A percentile compares a stretch with the other conserved stretches of the same genome.
Evolutionary conservation across 2,329 filamentous ascomycete species (phyloP).

Genomic region (Colletotrichum sp.): DNA sequence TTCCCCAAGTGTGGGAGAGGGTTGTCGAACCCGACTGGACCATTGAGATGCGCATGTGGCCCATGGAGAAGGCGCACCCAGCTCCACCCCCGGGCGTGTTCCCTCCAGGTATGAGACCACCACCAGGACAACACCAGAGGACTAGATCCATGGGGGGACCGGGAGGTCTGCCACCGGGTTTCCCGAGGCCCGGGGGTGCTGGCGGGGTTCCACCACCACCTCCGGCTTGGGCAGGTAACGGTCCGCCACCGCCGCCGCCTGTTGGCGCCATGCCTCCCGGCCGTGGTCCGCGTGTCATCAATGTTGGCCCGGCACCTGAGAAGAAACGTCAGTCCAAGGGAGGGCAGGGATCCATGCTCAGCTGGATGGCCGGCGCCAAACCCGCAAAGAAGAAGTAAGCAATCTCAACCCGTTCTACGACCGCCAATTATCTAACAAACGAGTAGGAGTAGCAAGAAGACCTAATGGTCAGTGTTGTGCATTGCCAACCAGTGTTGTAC

Average conservation of each 20-base stretch:
- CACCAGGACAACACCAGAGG: background rate
- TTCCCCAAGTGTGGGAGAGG: conserved; percentile 82
- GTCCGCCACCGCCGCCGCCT: background rate
- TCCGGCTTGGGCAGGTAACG: background rate
- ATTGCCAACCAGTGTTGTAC: background rate
- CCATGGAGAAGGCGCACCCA: conserved; percentile 38
- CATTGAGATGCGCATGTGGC: conserved; percentile 73
- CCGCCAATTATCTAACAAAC: background rate
- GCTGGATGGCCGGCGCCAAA: conserved; percentile 34
- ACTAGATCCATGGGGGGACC: background rate
- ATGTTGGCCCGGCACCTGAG: conserved; percentile 22
- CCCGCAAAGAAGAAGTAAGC: conserved; percentile 37
- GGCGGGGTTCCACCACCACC: conserved; percentile 7
- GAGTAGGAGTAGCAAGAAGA: conserved; percentile 18
- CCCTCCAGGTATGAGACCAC: background rate
- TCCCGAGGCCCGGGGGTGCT: background rate
- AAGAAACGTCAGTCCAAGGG: conserved; percentile 32
- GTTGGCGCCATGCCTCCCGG: background rate
- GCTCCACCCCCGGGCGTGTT: background rate
- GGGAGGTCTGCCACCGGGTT: background rate
- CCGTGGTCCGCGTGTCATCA: conserved; percentile 21
- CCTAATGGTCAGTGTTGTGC: conserved; percentile 21
- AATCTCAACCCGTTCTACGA: background rate
- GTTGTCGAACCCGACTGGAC: conserved; percentile 80
- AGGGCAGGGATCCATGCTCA: conserved; percentile 30